These are phyloP conservation scores for Talaromyces stipitatus DNA, from an alignment of 495 filamentous ascomycete genomes.

Conservation along the genomic window DNA sequence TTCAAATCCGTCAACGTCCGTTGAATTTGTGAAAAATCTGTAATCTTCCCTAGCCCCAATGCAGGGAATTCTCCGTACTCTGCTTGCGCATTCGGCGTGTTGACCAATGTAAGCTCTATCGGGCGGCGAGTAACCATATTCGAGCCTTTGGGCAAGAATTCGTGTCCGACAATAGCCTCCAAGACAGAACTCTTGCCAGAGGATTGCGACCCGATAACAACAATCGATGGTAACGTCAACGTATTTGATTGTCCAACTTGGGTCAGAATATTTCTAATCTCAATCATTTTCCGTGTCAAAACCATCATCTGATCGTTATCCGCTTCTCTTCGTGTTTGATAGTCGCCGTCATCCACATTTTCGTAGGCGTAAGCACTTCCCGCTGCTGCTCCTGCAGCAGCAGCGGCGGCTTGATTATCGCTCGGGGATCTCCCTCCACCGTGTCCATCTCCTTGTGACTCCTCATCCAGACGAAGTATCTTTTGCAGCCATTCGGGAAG, in stretches of 20 bases:
- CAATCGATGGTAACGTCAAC: slow-evolving; percentile 86
- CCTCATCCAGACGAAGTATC: slow-evolving; percentile 54
- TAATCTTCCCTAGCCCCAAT: slow-evolving; percentile 80
- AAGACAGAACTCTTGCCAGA: slow-evolving; percentile 97
- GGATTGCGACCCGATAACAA: slow-evolving; percentile 96
- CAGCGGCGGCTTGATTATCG: slow-evolving; percentile 50
- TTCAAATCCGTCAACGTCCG: slow-evolving; percentile 93
- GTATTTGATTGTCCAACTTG: slow-evolving; percentile 83
- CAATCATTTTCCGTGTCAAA: slow-evolving; percentile 98
- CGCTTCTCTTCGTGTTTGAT: slow-evolving; percentile 54
- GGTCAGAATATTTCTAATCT: slow-evolving; percentile 87
- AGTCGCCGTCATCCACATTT: slow-evolving; percentile 62
- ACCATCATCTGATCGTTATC: slow-evolving; percentile 99
- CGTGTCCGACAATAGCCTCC: slow-evolving; percentile 95
- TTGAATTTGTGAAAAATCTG: slow-evolving; percentile 89
- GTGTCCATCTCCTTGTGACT: slow-evolving; percentile 24
- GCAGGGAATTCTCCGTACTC: slow-evolving; percentile 98
- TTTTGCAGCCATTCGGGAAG: slow-evolving; percentile 82
- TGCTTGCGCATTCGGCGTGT: slow-evolving; percentile 80
- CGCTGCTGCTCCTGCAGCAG: slow-evolving; percentile 47
- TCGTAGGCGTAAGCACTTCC: slow-evolving; percentile 74
- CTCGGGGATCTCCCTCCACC: slow-evolving; percentile 51
- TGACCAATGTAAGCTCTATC: slow-evolving; percentile 94
- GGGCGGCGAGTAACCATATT: slow-evolving; percentile 98
- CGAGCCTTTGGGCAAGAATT: slow-evolving; percentile 92